Base-by-base conservation (phyloP, 2,329 filamentous ascomycete species). In the Cercospora sp. region DNA sequence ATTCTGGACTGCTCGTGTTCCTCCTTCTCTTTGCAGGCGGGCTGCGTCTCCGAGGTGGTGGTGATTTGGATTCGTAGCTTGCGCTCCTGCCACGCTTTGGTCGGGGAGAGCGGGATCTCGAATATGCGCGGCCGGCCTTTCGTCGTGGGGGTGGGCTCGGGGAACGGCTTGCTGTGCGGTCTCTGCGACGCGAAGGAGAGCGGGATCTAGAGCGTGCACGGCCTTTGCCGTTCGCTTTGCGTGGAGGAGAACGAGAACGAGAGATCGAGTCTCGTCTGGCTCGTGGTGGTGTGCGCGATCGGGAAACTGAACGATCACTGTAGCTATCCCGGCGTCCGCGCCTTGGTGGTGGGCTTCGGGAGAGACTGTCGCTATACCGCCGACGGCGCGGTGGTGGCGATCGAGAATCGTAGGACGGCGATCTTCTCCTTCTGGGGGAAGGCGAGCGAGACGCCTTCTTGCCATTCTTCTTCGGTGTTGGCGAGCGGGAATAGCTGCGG, bases 211-310 rank as follows among this genome's bases (percentile, higher is more conserved):
- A 61, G 1, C 24, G 55, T 9, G 30, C 63, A 61, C 55, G 63
- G 21, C 24, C 53, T 61, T 53, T 66, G 9, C 55, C 40, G 28
- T 64, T 58, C 10, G 63, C 24, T 51, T 53, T 61, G n/a, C 55
- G 63, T 28, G 73, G 71, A 16, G 74, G 74, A 32, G 77, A 75
- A 18, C 72, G 75, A 5, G 78, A 79, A 21, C 65, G 70, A 1
- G 75, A 77, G 4, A 62, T 34, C 5, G 71, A 72, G 10, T 45
- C 57, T 30, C 70, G 70, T n/a, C 74, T 71, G 40, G 69, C 69
- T 9, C 70, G 75, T 21, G 76, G 76, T 40, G 76, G 77, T 21
- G 78, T 79, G 43, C 72, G 73, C n/a, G 76, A 76, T 26, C 59
- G 63, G 64, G 75, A 60, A 43, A 66, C 21, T 30, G 61, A 59